phyloP scores from a whole-genome alignment of 1,139 yeast genomes.

The Arxiozyma telluris region DNA sequence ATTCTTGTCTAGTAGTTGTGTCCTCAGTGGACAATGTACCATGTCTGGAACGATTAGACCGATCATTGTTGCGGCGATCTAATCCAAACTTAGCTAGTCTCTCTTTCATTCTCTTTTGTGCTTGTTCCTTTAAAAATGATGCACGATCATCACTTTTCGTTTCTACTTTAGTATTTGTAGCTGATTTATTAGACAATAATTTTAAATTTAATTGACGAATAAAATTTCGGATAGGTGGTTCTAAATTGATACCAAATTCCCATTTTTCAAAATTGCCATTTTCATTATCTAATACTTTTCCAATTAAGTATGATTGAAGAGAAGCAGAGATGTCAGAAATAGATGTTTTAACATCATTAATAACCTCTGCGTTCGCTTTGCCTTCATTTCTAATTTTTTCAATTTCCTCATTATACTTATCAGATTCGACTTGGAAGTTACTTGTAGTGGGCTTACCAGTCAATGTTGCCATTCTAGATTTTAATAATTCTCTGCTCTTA shows the following conservation, averaged over 20 bases:
- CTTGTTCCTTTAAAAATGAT: slow-evolving; percentile 82
- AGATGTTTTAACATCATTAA: slow-evolving; percentile 65
- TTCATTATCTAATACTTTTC: slow-evolving; percentile 30
- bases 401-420: slow-evolving; percentile 48
- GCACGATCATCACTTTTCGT: slow-evolving; percentile 58
- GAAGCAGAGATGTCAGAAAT: slow-evolving; percentile 65
- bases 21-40: slow-evolving; percentile 10
- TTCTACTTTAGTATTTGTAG: slow-evolving; percentile 17
- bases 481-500: slow-evolving; percentile 64
- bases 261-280: slow-evolving; percentile 61
- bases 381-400: slow-evolving; percentile 49
- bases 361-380: slow-evolving; percentile 46
- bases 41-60: slow-evolving; percentile 8
- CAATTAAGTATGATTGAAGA: slow-evolving; percentile 39
- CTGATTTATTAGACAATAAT: not conserved
- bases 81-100: slow-evolving; percentile 81
- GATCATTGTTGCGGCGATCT: slow-evolving; percentile 33
- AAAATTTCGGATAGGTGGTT: slow-evolving; percentile 55
- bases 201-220: slow-evolving; percentile 43
- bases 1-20: slow-evolving; percentile 1
- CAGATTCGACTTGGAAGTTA: slow-evolving; percentile 45
- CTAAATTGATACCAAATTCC: slow-evolving; percentile 80
- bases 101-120: slow-evolving; percentile 83
- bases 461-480: slow-evolving; percentile 82
- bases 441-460: slow-evolving; percentile 61